These are phyloP conservation scores for Phalaenopsis equestris DNA, from an alignment of 106 monocot genomes.

Conservation along the genomic window DNA sequence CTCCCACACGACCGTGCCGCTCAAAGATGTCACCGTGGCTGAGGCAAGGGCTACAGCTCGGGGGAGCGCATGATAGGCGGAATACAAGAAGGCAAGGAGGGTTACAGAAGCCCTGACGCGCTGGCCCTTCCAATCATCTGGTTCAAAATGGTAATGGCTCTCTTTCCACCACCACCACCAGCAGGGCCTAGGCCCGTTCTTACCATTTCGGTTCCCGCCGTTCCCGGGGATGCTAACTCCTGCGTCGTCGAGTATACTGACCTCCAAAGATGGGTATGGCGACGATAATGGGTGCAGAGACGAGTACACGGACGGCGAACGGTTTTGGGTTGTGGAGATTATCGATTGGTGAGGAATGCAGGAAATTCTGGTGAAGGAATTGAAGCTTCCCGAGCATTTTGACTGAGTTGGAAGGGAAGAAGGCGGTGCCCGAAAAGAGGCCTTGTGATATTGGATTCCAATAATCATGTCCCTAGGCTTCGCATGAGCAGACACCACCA, in stretches of 20 bases:
- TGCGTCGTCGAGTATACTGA: background rate
- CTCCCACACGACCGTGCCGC: slow-evolving; percentile 44
- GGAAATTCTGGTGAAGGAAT: background rate
- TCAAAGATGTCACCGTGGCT: background rate
- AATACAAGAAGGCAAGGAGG: slow-evolving; percentile 4
- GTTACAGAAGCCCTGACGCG: background rate
- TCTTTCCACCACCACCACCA: slow-evolving; percentile 12
- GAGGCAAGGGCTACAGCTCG: slow-evolving; percentile 20
- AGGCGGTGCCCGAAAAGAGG: background rate
- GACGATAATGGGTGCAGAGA: background rate
- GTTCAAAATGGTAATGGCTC: background rate
- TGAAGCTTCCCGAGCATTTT: background rate
- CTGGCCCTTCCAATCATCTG: background rate
- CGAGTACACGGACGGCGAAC: background rate
- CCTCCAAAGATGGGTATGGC: background rate
- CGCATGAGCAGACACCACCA: background rate
- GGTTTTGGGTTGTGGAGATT: background rate
- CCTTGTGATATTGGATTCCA: background rate
- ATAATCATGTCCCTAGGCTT: background rate
- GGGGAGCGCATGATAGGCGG: background rate
- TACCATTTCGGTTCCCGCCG: slow-evolving; percentile 3
- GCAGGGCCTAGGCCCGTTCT: background rate
- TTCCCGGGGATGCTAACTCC: slow-evolving; percentile 1
- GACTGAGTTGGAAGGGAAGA: background rate
- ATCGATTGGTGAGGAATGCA: background rate